Evolutionary conservation across 306 rosid genomes (phyloP).

Genomic region (Pterocarpus santalinus): DNA sequence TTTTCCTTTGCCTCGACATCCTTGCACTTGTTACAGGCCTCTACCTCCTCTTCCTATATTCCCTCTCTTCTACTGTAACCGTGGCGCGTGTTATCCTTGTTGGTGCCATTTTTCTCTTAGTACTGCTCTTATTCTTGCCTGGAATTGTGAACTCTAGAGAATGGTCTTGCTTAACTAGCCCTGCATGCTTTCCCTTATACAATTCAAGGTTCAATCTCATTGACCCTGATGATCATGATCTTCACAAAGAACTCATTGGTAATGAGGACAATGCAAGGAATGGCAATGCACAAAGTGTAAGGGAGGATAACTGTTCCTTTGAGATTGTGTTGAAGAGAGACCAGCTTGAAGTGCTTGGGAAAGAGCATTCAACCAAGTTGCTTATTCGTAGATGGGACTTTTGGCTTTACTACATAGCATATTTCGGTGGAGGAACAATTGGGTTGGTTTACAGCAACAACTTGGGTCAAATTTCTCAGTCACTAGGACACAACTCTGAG

Average conservation of each 20-base stretch:
- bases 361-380: conserved; percentile 66
- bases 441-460: conserved; percentile 91
- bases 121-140: conserved; percentile 61
- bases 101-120: conserved; percentile 67
- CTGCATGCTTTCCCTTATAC: conserved; percentile 23
- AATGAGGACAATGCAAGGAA: conserved; percentile 9
- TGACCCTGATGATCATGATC: conserved; percentile 43
- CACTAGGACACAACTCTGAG: conserved; percentile 65
- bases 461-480: conserved; percentile 84
- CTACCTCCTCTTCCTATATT: conserved; percentile 66
- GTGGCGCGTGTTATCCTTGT: conserved; percentile 58
- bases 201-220: conserved; percentile 37
- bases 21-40: conserved; percentile 77
- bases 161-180: conserved; percentile 42
- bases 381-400: conserved; percentile 69
- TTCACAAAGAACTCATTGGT: conserved; percentile 59
- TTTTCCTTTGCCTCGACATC: conserved; percentile 68
- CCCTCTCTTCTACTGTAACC: conserved; percentile 44
- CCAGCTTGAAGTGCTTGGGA: conserved; percentile 56
- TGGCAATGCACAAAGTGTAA: conserved; percentile 7
- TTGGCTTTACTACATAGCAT: conserved; percentile 80
- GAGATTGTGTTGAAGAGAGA: conserved; percentile 60
- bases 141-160: conserved; percentile 49
- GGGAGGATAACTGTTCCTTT: conserved; percentile 47
- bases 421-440: conserved; percentile 84